phyloP scores from a whole-genome alignment of 176 grass and related monocot genomes.

The Tuctoria greenei region DNA sequence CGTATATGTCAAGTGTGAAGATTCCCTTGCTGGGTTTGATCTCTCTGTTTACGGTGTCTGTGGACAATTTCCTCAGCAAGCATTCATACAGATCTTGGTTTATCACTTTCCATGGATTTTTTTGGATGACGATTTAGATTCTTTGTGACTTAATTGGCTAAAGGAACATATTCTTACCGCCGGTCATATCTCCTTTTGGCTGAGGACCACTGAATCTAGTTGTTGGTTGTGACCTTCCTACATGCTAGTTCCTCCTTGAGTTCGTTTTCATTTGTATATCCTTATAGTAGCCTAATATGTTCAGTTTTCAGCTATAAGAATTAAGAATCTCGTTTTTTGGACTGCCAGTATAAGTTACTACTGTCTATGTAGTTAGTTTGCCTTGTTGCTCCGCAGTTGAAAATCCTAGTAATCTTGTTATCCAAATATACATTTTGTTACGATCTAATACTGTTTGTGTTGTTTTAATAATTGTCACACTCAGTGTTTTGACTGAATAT shows the following conservation, averaged over 20 bases:
- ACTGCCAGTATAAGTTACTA: background rate
- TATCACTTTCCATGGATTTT: conserved; percentile 14
- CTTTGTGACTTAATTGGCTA: background rate
- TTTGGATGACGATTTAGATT: background rate
- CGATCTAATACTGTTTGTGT: background rate
- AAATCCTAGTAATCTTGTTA: background rate
- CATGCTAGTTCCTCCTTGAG: background rate
- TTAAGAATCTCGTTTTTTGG: background rate
- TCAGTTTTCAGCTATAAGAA: background rate
- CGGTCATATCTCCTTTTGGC: conserved; percentile 1
- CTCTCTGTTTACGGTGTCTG: background rate
- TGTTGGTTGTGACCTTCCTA: background rate
- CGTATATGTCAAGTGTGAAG: background rate
- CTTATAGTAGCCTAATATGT: conserved; percentile 4
- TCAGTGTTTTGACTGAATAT: background rate
- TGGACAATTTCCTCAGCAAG: conserved; percentile 20
- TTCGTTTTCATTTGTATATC: background rate
- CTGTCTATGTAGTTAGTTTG: background rate
- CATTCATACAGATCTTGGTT: conserved; percentile 2
- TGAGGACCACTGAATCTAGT: background rate
- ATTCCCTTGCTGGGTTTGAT: background rate
- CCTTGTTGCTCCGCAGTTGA: background rate
- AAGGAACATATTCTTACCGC: conserved; percentile 23
- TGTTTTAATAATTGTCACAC: background rate
- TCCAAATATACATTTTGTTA: background rate